A percentile compares a stretch with the other conserved stretches of the same genome.
These are phyloP conservation scores for Circinella minor DNA, from an alignment of 371 early-diverging fungal species.

Conservation along the genomic window DNA sequence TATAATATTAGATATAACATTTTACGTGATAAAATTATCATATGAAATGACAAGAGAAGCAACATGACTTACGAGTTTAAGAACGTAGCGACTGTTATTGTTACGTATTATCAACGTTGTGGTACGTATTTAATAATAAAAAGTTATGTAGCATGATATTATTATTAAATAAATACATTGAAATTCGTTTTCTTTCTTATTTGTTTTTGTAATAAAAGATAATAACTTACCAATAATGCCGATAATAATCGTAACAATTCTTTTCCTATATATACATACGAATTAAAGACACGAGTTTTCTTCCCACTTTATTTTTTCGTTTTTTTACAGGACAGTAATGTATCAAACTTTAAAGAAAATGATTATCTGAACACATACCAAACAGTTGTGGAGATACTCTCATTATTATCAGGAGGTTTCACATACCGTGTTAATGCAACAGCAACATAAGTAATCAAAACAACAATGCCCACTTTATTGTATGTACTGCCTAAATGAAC, in stretches of 20 bases:
- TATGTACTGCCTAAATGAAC: slow-evolving; percentile 49
- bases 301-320: too few relatives aligned
- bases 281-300: neutral
- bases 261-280: slow-evolving; percentile 37
- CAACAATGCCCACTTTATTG: slow-evolving; percentile 50
- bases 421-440: slow-evolving; percentile 43
- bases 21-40: neutral
- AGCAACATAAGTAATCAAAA: slow-evolving; percentile 42
- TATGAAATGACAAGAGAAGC: neutral
- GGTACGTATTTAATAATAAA: too few relatives aligned
- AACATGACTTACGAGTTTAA: slow-evolving; percentile 49
- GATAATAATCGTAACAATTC: slow-evolving; percentile 54
- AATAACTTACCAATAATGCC: slow-evolving; percentile 38
- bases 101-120: too few relatives aligned
- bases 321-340: too few relatives aligned
- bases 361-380: slow-evolving; percentile 29
- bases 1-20: neutral
- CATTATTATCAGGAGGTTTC: slow-evolving; percentile 26
- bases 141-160: too few relatives aligned
- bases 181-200: too few relatives aligned
- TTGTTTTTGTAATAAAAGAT: neutral
- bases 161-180: too few relatives aligned
- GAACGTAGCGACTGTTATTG: slow-evolving; percentile 37
- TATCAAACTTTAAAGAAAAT: neutral
- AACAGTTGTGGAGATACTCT: slow-evolving; percentile 38